These are phyloP conservation scores for Thelonectria rubi DNA, from an alignment of 2,329 filamentous ascomycete species.

Conservation along the genomic window DNA sequence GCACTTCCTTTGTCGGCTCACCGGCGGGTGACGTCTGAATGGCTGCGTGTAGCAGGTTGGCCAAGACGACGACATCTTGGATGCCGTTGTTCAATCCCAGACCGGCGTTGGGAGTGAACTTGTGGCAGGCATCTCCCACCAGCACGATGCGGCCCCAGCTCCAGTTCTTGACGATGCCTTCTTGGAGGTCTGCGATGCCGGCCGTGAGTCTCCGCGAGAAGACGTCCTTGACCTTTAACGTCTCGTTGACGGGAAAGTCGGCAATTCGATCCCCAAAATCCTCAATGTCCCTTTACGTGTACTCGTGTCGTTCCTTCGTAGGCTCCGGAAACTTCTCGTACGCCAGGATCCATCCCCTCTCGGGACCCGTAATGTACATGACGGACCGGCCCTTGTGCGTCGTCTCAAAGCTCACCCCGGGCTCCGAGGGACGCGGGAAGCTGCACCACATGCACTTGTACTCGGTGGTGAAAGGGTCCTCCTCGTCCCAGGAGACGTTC, in stretches of 20 bases:
- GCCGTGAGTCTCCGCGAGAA: neutral
- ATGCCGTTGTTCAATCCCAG: constrained; percentile 42
- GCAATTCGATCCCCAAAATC: constrained; percentile 6
- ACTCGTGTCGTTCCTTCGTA: neutral
- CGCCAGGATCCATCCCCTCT: constrained; percentile 45
- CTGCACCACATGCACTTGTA: constrained; percentile 38
- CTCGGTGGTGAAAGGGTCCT: constrained; percentile 6
- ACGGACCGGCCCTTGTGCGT: constrained; percentile 38
- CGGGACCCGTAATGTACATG: constrained; percentile 44
- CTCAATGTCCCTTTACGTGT: constrained; percentile 11
- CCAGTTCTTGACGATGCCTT: constrained; percentile 46
- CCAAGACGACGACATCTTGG: constrained; percentile 13
- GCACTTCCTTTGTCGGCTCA: neutral
- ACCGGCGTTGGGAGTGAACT: constrained; percentile 47
- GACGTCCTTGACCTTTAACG: constrained; percentile 19
- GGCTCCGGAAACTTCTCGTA: constrained; percentile 43
- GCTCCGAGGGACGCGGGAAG: constrained; percentile 33
- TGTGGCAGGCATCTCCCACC: constrained; percentile 47
- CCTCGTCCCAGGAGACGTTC: neutral
- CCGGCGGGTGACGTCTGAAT: neutral
- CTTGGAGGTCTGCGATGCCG: constrained; percentile 44
- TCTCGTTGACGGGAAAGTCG: constrained; percentile 17
- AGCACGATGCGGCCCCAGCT: constrained; percentile 43
- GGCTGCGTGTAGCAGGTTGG: constrained; percentile 1
- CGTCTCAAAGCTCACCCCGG: constrained; percentile 42